A percentile compares a stretch with the other conserved stretches of the same genome.
Conservation (phyloP, 495 filamentous ascomycete genomes). For the Xylaria longipes region DNA sequence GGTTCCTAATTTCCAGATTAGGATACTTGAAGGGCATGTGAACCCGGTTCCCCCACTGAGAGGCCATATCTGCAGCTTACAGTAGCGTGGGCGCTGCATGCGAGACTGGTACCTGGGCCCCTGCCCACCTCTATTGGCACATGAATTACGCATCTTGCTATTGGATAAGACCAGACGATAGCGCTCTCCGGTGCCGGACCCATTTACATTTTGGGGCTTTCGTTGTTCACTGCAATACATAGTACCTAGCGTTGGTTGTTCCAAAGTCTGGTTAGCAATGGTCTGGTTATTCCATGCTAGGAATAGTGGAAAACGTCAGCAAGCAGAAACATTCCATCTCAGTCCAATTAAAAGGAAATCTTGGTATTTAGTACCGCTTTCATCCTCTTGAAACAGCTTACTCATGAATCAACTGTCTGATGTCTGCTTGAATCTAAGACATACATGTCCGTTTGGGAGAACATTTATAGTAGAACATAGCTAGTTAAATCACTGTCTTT, state of each 20-base stretch:
- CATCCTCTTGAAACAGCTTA: too few relatives aligned
- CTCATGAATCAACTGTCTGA: not conserved
- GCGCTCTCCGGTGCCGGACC: not conserved
- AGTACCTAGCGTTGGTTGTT: too few relatives aligned
- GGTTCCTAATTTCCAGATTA: not conserved
- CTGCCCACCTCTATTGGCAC: not conserved
- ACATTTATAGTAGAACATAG: too few relatives aligned
- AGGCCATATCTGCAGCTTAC: not conserved
- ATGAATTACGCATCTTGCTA: constrained; percentile 4
- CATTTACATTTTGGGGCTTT: not conserved
- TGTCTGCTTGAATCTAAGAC: not conserved
- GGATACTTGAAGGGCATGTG: constrained; percentile 7
- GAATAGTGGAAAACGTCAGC: not conserved
- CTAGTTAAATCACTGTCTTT: too few relatives aligned
- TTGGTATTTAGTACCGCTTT: not conserved
- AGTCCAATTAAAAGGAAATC: not conserved
- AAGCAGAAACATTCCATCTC: not conserved
- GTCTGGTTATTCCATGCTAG: not conserved
- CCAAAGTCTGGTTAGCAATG: not conserved
- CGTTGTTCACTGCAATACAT: too few relatives aligned
- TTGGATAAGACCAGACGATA: constrained; percentile 4
- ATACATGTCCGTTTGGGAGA: not conserved
- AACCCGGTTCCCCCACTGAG: constrained; percentile 17
- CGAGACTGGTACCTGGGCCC: not conserved
- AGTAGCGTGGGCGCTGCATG: constrained; percentile 13